phyloP scores from a whole-genome alignment of 768 basidiomycete species.

The Mycena polygramma region DNA sequence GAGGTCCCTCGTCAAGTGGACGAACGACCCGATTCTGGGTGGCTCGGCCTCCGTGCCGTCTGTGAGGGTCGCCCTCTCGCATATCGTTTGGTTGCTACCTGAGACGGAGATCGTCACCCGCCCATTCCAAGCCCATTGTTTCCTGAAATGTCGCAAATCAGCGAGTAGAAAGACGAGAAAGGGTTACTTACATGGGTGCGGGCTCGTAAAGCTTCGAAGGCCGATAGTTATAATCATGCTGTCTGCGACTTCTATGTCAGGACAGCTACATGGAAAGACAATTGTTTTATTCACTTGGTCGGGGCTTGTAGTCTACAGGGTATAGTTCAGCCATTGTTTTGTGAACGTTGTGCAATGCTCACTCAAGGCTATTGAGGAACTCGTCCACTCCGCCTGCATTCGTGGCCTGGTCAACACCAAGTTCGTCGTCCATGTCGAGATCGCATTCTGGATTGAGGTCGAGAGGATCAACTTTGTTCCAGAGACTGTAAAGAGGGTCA shows the following conservation, averaged over 20 bases:
- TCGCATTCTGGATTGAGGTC: too few relatives aligned
- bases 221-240: not conserved
- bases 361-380: conserved; percentile 10
- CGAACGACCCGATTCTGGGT: not conserved
- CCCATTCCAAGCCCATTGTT: conserved; percentile 22
- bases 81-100: not conserved
- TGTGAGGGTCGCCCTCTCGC: conserved; percentile 4
- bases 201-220: conserved; percentile 1
- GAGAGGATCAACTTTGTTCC: not conserved
- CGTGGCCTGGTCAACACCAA: not conserved
- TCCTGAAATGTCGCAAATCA: not conserved
- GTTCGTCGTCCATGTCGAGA: too few relatives aligned
- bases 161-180: not conserved
- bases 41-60: conserved; percentile 4
- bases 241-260: not conserved
- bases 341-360: not conserved
- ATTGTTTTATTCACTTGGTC: not conserved
- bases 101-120: not conserved
- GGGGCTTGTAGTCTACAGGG: not conserved
- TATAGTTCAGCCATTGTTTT: not conserved
- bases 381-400: not conserved
- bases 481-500: not conserved
- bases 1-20: conserved; percentile 4
- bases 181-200: conserved; percentile 3
- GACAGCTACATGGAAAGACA: not conserved